Evolutionary conservation across 164 flowering plant species (phyloP).

Genomic region (Magnolia officinalis): DNA sequence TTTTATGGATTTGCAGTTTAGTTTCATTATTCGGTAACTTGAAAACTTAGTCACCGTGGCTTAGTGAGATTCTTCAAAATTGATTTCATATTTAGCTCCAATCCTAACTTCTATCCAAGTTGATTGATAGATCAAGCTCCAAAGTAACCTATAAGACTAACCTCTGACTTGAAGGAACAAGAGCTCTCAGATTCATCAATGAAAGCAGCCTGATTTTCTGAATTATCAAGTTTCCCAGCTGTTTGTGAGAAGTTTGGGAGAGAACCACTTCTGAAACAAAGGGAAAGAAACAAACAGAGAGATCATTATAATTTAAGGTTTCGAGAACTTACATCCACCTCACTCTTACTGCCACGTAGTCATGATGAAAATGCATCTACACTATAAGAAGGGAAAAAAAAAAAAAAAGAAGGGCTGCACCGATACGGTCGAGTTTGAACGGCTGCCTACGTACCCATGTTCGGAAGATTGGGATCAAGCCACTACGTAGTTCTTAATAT

Average conservation of each 20-base stretch:
- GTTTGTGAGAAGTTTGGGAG: conserved; percentile 9
- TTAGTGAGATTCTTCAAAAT: not conserved
- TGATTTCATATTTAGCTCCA: not conserved
- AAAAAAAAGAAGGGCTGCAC: too few species aligned
- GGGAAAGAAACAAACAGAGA: not conserved
- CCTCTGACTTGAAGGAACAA: conserved; percentile 19
- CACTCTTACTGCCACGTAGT: too few species aligned
- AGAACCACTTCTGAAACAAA: conserved; percentile 16
- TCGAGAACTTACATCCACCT: too few species aligned
- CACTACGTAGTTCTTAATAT: too few species aligned
- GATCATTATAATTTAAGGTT: not conserved
- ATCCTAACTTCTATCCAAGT: not conserved
- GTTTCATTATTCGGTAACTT: not conserved
- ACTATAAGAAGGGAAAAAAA: too few species aligned
- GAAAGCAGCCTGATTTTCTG: conserved; percentile 5
- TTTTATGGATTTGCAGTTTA: not conserved
- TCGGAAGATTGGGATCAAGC: too few species aligned
- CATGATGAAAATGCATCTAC: too few species aligned
- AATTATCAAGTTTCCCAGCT: conserved; percentile 1
- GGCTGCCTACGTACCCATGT: too few species aligned
- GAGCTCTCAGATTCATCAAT: not conserved
- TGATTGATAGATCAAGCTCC: not conserved
- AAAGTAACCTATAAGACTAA: conserved; percentile 2
- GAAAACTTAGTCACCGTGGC: not conserved
- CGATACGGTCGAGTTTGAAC: too few species aligned